Base-by-base conservation (phyloP, 805 yeast species). In the Saturnispora dispora region DNA sequence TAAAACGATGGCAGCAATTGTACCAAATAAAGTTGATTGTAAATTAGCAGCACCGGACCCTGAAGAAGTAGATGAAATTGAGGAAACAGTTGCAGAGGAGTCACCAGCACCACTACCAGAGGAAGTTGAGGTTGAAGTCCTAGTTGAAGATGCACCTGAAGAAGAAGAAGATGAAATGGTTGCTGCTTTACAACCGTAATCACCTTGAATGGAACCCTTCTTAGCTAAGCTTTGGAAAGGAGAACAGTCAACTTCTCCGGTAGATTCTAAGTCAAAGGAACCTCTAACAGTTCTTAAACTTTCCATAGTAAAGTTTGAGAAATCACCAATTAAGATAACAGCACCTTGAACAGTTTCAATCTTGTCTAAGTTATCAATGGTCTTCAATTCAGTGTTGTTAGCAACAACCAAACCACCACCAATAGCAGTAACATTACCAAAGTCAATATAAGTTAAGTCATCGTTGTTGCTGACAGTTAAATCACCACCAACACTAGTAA, bases 331-430 rank as follows among this genome's bases (percentile, higher is more conserved):
- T 58, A 91, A 71, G 67, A 75, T 76, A 59, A 91, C 81, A 62
- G 98, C 93, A 79, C 99, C 98, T 66, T 85, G 87, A 63, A 91
- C 80, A 54, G 85, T 70, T 67, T 75, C 71, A 64, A 93, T 77
- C 58, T 75, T 66, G 60, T 82, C 82, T 81, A 93, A 87, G 66
- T 88, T 91, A 53, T 75, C 74, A 66, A 91, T 74, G 53, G 76
- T 62, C 47, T 66, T 69, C 67, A 91, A 81, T 51, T 76, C 70
- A 58, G 87, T 73, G 85, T 93, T 93, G 82, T 89, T 88, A 57
- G 86, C 81, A 66, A 93, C 74, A 63, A 79, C 83, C 70, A 93
- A 86, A 71, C 96, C 99, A 79, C 99, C 98, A 69, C 91, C 95
- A 63, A 93, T 74, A 47, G 77, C 58, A 55, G 82, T 75, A 71